phyloP scores from a whole-genome alignment of 2,329 filamentous ascomycete species.

The Botrytis deweyae region DNA sequence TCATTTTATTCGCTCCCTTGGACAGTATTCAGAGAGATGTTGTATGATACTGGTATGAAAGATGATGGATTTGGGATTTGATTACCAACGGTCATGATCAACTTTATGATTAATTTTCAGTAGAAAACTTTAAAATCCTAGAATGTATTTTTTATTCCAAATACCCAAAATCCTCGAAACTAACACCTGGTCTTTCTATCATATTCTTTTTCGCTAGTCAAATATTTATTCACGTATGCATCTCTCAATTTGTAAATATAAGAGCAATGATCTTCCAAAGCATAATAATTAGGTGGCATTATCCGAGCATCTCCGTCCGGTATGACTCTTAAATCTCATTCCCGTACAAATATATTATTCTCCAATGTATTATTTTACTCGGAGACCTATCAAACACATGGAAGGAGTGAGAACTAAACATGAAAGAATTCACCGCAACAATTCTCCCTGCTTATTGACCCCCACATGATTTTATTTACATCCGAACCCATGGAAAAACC shows the following conservation, averaged over 20 bases:
- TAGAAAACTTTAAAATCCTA: not conserved
- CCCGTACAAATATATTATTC: not conserved
- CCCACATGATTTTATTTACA: not conserved
- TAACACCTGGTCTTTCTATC: too few species aligned
- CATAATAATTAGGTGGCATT: not conserved
- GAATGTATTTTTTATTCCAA: not conserved
- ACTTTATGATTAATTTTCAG: not conserved
- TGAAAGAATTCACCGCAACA: constrained; percentile 5
- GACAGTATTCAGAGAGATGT: not conserved
- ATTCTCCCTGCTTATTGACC: not conserved
- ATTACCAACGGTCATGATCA: not conserved
- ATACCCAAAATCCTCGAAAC: not conserved
- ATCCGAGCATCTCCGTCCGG: not conserved
- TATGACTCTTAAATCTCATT: not conserved
- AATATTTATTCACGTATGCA: not conserved
- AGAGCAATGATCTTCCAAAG: not conserved
- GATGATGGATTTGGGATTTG: not conserved
- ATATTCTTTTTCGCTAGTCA: not conserved
- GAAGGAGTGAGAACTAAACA: not conserved
- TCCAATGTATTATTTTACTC: not conserved
- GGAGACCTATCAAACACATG: not conserved
- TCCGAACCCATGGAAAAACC: not conserved
- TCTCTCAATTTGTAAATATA: not conserved
- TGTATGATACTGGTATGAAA: not conserved
- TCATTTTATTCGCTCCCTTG: not conserved